phyloP scores from a whole-genome alignment of 164 flowering plant genomes.

The Pachysandra terminalis region DNA sequence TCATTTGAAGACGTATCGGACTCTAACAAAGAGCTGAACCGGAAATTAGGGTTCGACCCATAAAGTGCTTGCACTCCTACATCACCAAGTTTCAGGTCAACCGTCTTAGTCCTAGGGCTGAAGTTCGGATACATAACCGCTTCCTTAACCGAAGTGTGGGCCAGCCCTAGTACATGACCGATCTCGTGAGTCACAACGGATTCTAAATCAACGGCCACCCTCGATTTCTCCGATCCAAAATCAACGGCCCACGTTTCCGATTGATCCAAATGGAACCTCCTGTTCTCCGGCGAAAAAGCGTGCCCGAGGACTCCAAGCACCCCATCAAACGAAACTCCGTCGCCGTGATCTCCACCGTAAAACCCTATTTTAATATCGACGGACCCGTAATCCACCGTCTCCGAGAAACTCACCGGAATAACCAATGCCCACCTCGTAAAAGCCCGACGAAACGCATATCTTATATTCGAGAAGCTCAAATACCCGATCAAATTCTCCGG shows the following conservation, averaged over 20 bases:
- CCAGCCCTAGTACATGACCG: conserved; percentile 72
- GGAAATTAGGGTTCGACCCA: conserved; percentile 77
- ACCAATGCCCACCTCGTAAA: conserved; percentile 55
- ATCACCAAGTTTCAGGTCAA: conserved; percentile 57
- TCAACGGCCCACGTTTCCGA: conserved; percentile 73
- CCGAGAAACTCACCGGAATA: conserved; percentile 54
- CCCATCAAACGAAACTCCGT: conserved; percentile 80
- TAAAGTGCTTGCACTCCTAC: conserved; percentile 71
- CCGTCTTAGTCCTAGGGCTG: conserved; percentile 55
- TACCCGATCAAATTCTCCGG: conserved; percentile 15
- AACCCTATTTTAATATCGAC: conserved; percentile 71
- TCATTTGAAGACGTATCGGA: conserved; percentile 15
- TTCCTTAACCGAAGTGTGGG: conserved; percentile 46
- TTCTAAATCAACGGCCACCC: conserved; percentile 62
- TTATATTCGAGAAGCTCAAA: conserved; percentile 27
- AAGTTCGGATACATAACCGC: conserved; percentile 79
- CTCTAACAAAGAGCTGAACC: conserved; percentile 25
- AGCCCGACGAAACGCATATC: conserved; percentile 34
- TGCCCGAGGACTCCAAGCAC: conserved; percentile 68
- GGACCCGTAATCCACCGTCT: conserved; percentile 29
- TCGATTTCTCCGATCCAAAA: conserved; percentile 39
- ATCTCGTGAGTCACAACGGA: conserved; percentile 85
- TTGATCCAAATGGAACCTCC: conserved; percentile 64
- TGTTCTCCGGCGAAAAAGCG: conserved; percentile 66
- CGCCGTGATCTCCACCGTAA: conserved; percentile 69